Base-by-base conservation (phyloP, 2,329 filamentous ascomycete species). In the Apiospora pterosperma region DNA sequence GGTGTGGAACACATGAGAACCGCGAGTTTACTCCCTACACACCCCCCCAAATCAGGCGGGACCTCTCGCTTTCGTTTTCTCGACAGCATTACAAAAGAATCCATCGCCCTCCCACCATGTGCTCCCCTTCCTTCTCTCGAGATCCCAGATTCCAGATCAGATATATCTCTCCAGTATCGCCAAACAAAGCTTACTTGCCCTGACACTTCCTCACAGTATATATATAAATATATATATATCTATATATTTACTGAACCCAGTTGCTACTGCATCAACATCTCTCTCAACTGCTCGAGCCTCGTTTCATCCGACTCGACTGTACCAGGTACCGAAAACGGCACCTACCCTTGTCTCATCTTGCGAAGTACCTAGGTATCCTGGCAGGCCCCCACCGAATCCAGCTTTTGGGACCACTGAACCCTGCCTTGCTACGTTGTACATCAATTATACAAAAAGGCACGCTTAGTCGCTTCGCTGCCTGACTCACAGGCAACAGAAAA, bases 401-500 rank as follows among this genome's bases (percentile, higher is more conserved):
- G 60, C 39, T 34, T 16, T 36, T 41, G 59, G 59, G 36, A 61
- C 36, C 28, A n/a, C 38, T 42, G 41, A 62, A 62, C 60, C 60
- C 60, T 62, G 60, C 60, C 60, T 62, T 34, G n/a, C n/a, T n/a
- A n/a, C n/a, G n/a, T n/a, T n/a, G n/a, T n/a, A 36, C 60, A 42
- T 62, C 60, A 48, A 62, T 44, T 62, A 62, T 62, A 62, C 60
- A 62, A 62, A 61, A 62, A 48, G 60, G 60, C 38, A 48, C 60
- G 38, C 60, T 44, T 62, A 36, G 38, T 42, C 60, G 48, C 39
- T 48, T 48, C 60, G 74, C 74, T 74, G 74, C 75, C 74, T 76
- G 75, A 76, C 73, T 76, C 74, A 76, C 73, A 72, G 72, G 62
- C 60, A 66, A 72, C 59, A 62, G 67, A 72, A 63, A 73, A 62